Percentiles rank a stretch among this genome's conserved stretches.
Evolutionary conservation across 176 grass and related monocot species (phyloP).

Genomic region (Bonia amplexicaulis): DNA sequence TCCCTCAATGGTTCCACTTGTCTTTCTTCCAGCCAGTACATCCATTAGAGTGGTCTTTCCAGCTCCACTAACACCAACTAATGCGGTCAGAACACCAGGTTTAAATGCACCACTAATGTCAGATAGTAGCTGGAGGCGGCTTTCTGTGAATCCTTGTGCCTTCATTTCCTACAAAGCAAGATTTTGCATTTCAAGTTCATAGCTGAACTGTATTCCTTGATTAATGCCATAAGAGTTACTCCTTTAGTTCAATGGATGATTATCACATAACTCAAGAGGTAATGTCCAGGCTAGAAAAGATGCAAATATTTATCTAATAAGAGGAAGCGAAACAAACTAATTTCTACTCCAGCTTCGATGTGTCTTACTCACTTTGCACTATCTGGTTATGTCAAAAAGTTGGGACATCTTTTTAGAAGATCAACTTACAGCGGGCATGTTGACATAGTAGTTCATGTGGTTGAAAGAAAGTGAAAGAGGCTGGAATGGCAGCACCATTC

Average conservation of each 20-base stretch:
- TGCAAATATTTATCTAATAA: not conserved
- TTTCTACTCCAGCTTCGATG: not conserved
- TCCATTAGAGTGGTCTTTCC: constrained; percentile 87
- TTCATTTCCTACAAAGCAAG: constrained; percentile 60
- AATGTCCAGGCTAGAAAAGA: not conserved
- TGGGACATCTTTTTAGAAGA: not conserved
- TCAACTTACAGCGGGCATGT: constrained; percentile 64
- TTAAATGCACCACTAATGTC: constrained; percentile 65
- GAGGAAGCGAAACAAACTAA: not conserved
- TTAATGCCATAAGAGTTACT: not conserved
- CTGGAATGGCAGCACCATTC: constrained; percentile 71
- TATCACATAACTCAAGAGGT: not conserved
- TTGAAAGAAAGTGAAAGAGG: constrained; percentile 72
- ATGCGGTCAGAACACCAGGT: constrained; percentile 63
- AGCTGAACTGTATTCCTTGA: not conserved
- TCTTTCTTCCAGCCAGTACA: constrained; percentile 74
- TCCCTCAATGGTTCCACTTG: constrained; percentile 66
- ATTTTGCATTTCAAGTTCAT: not conserved
- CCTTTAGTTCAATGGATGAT: constrained; percentile 2
- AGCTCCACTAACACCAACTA: constrained; percentile 75
- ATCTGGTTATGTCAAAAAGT: constrained; percentile 9
- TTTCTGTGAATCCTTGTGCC: constrained; percentile 48
- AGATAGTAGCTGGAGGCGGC: constrained; percentile 51
- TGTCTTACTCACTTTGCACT: not conserved
- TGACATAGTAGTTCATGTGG: constrained; percentile 62